Evolutionary conservation across 805 yeast species (phyloP).

Genomic region (Metschnikowia corniflorae): DNA sequence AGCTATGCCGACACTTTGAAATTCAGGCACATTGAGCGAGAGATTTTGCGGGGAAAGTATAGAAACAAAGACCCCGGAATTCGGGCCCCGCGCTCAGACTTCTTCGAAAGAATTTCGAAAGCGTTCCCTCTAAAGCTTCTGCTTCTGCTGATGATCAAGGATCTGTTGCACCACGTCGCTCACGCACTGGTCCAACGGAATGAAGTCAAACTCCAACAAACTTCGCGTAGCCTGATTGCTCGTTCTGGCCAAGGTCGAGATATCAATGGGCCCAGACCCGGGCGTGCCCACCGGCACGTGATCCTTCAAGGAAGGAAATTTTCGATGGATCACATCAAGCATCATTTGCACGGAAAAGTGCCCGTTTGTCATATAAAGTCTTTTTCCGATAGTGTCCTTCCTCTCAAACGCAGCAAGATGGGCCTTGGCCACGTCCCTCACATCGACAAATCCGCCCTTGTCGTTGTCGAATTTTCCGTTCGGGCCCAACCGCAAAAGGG

Average conservation of each 20-base stretch:
- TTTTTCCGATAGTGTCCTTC: conserved; percentile 17
- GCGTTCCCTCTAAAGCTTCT: neutral
- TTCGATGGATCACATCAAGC: conserved; percentile 35
- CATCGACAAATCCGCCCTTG: conserved; percentile 18
- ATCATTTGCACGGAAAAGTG: conserved; percentile 33
- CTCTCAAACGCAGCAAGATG: conserved; percentile 33
- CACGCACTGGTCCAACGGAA: conserved; percentile 16
- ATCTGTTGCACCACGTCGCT: conserved; percentile 20
- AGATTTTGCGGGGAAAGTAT: too few species aligned
- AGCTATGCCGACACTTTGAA: too few species aligned
- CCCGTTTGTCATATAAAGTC: conserved; percentile 26
- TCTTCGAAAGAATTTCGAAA: too few species aligned
- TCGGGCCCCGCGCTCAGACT: too few species aligned
- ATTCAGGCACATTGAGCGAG: too few species aligned
- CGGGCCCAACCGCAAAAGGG: conserved; percentile 16
- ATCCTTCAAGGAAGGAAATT: conserved; percentile 21
- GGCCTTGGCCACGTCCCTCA: conserved; percentile 22
- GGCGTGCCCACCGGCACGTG: conserved; percentile 26
- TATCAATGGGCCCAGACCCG: conserved; percentile 29
- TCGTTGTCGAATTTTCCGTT: conserved; percentile 20
- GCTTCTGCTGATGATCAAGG: conserved; percentile 9
- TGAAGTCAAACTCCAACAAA: conserved; percentile 16
- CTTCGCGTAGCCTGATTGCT: conserved; percentile 15
- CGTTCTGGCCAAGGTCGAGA: conserved; percentile 20
- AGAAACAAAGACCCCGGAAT: too few species aligned